These are phyloP conservation scores for Sesbania bispinosa DNA, from an alignment of 306 rosid genomes.

Conservation along the genomic window DNA sequence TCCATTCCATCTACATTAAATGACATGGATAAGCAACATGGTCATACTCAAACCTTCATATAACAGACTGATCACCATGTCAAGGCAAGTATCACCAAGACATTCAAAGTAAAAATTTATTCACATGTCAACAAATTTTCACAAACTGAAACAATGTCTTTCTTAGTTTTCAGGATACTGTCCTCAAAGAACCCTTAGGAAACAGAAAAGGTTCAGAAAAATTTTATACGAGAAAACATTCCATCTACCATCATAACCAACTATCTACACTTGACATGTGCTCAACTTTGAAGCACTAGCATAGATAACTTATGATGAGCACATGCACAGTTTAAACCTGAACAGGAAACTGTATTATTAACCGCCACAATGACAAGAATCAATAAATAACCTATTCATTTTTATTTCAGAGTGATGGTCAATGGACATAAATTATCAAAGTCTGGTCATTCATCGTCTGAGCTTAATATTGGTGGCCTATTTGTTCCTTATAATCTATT, in stretches of 20 bases:
- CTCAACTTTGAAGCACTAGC: background rate
- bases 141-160: background rate
- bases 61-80: background rate
- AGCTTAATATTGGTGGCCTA: background rate
- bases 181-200: background rate
- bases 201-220: background rate
- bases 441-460: background rate
- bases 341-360: background rate
- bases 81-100: too few relatives aligned
- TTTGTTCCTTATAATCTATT: constrained; percentile 8
- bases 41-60: background rate
- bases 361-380: constrained; percentile 7
- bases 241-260: background rate
- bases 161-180: background rate
- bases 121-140: too few relatives aligned
- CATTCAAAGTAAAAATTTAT: too few relatives aligned
- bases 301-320: background rate
- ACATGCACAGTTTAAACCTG: background rate
- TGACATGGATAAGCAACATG: background rate
- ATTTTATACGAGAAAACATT: background rate
- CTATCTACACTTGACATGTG: background rate
- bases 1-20: background rate
- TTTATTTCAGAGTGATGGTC: background rate
- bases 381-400: background rate
- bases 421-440: constrained; percentile 2